Percentiles rank a stretch among this genome's conserved stretches.
These are phyloP conservation scores for Silybum marianum DNA, from an alignment of 129 eudicot species.

Conservation along the genomic window DNA sequence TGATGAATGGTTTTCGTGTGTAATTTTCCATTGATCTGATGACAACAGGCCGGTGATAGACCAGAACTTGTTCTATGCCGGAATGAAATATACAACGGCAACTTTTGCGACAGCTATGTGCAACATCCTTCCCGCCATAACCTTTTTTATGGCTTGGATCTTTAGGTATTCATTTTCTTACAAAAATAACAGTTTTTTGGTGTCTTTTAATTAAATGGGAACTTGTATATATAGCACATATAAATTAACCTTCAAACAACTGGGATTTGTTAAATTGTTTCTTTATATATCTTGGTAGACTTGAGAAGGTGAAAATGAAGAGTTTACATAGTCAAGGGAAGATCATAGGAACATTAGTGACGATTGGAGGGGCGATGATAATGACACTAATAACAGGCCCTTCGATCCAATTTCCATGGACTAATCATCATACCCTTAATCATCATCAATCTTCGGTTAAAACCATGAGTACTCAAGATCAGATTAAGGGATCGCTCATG, in stretches of 20 bases:
- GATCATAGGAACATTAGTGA: conserved; percentile 52
- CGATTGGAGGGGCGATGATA: conserved; percentile 62
- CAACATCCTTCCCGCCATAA: conserved; percentile 55
- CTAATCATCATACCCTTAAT: conserved; percentile 11
- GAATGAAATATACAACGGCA: conserved; percentile 52
- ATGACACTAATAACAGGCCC: conserved; percentile 59
- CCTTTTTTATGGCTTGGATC: conserved; percentile 51
- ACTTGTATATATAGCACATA: background rate
- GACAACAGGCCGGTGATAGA: conserved; percentile 56
- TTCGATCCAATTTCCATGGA: conserved; percentile 42
- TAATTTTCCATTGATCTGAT: background rate
- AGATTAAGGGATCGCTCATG: conserved; percentile 51
- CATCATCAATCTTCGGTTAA: conserved; percentile 14
- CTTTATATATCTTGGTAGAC: conserved; percentile 27
- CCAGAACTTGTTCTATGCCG: conserved; percentile 47
- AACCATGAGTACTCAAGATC: conserved; percentile 42
- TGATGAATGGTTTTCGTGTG: too few relatives aligned
- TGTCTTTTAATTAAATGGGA: too few relatives aligned
- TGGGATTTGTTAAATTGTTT: background rate
- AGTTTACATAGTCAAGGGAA: conserved; percentile 46
- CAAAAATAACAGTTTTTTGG: background rate
- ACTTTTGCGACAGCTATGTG: conserved; percentile 51
- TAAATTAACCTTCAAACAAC: background rate
- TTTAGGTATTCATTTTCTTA: conserved; percentile 31
- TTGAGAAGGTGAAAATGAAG: conserved; percentile 45